A percentile compares a stretch with the other conserved stretches of the same genome.
phyloP scores from a whole-genome alignment of 176 grass and related monocot genomes.

The Tillandsia fasciculata region DNA sequence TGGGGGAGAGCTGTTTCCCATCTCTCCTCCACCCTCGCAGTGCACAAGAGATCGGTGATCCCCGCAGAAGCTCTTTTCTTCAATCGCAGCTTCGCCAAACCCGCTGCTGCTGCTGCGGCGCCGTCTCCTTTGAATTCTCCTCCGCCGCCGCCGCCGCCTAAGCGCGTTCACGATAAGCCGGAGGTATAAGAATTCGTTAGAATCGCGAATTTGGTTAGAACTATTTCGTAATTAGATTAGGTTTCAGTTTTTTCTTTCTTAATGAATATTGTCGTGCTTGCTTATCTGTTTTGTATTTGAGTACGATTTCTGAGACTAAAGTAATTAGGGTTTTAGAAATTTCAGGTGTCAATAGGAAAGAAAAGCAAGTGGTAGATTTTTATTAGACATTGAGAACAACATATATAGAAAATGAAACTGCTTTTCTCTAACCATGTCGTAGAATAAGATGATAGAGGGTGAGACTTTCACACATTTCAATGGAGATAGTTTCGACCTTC shows the following conservation, averaged over 20 bases:
- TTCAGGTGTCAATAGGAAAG: neutral
- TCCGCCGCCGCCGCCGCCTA: neutral
- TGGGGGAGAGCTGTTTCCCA: constrained; percentile 13
- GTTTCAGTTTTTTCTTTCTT: neutral
- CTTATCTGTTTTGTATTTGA: neutral
- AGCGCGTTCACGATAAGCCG: neutral
- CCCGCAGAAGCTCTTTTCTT: neutral
- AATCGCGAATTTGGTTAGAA: neutral
- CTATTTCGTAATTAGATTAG: neutral
- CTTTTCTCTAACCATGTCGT: too few species aligned
- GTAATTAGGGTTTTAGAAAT: neutral
- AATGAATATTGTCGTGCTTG: neutral
- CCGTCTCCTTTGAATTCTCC: neutral
- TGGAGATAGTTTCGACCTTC: too few species aligned
- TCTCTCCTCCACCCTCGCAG: neutral
- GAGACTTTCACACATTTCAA: too few species aligned
- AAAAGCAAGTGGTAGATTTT: neutral
- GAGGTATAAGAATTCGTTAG: constrained; percentile 4
- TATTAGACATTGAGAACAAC: too few species aligned
- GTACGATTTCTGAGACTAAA: neutral
- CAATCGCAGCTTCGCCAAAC: constrained; percentile 4
- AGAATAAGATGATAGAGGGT: too few species aligned
- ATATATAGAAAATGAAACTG: too few species aligned
- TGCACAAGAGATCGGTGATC: neutral
- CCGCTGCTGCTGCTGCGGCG: neutral